Evolutionary conservation across 768 basidiomycete species (phyloP).

Genomic region (Russula compacta): DNA sequence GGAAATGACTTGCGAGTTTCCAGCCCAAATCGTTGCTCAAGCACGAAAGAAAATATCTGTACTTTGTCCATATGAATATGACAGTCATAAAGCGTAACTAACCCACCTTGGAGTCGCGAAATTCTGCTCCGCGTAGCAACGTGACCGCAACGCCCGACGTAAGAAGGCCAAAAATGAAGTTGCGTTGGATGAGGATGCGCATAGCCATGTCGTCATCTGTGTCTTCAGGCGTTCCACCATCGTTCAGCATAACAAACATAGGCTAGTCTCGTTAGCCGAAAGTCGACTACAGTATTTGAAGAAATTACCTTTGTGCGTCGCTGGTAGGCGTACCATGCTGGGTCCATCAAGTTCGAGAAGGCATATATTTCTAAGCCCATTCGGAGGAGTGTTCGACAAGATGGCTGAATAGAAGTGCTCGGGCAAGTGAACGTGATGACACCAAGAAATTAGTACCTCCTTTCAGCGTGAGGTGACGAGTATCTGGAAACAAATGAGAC

Average conservation of each 20-base stretch:
- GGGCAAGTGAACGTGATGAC: constrained; percentile 44
- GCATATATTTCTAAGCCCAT: constrained; percentile 35
- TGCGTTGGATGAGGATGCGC: constrained; percentile 38
- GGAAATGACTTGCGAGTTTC: constrained; percentile 16
- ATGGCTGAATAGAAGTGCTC: constrained; percentile 43
- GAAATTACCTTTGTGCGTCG: constrained; percentile 30
- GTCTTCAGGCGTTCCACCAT: constrained; percentile 33
- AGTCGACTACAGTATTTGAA: not conserved
- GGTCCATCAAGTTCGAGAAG: constrained; percentile 40
- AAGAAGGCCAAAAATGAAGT: constrained; percentile 42
- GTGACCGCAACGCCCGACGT: constrained; percentile 42
- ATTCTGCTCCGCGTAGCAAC: constrained; percentile 45
- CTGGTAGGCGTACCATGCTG: constrained; percentile 40
- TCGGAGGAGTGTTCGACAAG: constrained; percentile 25
- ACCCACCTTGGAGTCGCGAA: constrained; percentile 53
- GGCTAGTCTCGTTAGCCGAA: constrained; percentile 34
- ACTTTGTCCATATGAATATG: not conserved
- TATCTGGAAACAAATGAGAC: constrained; percentile 29
- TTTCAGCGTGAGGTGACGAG: constrained; percentile 34
- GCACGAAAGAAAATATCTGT: constrained; percentile 55
- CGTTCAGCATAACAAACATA: constrained; percentile 56
- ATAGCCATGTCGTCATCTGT: constrained; percentile 17
- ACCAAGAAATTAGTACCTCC: constrained; percentile 33
- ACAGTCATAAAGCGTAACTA: not conserved
- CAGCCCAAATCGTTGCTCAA: constrained; percentile 26